Evolutionary conservation across 2,329 filamentous ascomycete genomes (phyloP).

Genomic region (Scedosporium boydii): DNA sequence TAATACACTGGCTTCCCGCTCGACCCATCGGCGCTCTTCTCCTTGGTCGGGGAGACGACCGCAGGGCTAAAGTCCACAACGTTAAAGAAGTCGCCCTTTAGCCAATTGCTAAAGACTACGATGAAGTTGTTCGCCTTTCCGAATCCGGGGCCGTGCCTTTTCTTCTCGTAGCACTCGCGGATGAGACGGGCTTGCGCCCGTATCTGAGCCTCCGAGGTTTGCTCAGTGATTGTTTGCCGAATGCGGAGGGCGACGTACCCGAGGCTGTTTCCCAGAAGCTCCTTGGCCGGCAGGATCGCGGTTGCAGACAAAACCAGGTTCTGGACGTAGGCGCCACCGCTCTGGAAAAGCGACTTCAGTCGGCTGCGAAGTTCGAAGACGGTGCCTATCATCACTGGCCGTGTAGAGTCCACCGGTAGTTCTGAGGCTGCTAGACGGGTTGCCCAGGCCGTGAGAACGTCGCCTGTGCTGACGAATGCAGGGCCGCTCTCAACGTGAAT

Average conservation of each 20-base stretch:
- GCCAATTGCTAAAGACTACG: conserved; percentile 11
- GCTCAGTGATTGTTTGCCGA: background rate
- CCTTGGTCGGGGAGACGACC: conserved; percentile 3
- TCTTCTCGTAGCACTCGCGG: background rate
- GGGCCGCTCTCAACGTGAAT: background rate
- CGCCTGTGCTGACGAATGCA: background rate
- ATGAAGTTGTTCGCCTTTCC: conserved; percentile 6
- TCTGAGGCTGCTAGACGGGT: background rate
- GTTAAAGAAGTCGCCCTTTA: conserved; percentile 10
- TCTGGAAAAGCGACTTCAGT: background rate
- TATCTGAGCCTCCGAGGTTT: background rate
- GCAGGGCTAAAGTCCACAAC: conserved; percentile 11
- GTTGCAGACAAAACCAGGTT: background rate
- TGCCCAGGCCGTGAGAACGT: conserved; percentile 1
- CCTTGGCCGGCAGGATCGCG: background rate
- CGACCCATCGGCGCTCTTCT: background rate
- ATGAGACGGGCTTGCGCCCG: background rate
- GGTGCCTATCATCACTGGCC: background rate
- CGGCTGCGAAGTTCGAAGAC: conserved; percentile 1
- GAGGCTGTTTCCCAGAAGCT: background rate
- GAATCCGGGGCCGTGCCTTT: background rate
- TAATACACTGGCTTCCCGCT: conserved; percentile 7
- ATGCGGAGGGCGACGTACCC: background rate
- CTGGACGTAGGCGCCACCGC: background rate
- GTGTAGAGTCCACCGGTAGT: background rate